These are phyloP conservation scores for Malassezia sympodialis DNA, from an alignment of 1,284 basidiomycete species.

Conservation along the genomic window DNA sequence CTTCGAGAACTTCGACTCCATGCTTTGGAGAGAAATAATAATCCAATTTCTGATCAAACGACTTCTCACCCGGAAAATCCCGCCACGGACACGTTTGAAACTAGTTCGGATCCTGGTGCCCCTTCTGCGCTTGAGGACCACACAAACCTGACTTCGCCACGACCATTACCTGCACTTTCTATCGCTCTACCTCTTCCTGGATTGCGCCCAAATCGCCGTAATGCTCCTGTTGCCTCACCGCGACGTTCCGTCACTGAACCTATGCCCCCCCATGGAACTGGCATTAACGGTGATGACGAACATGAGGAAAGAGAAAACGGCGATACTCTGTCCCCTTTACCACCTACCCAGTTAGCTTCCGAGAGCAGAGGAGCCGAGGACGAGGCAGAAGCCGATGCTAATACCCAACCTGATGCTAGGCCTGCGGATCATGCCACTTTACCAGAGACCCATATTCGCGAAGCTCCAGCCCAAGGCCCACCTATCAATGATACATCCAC, in stretches of 20 bases:
- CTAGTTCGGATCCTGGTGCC: neutral
- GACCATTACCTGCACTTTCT: neutral
- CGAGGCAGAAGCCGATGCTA: neutral
- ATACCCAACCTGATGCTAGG: neutral
- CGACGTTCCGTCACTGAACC: neutral
- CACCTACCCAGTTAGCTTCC: neutral
- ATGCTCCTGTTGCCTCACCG: neutral
- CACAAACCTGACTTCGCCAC: neutral
- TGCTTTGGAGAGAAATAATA: neutral
- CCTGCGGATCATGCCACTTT: neutral
- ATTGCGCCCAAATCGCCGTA: neutral
- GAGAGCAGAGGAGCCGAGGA: neutral
- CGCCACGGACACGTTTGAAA: neutral
- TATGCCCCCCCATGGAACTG: neutral
- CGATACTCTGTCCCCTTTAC: neutral
- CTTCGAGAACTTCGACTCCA: slow-evolving; percentile 7
- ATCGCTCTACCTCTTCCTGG: neutral
- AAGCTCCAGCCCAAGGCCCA: neutral
- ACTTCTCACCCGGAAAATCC: neutral
- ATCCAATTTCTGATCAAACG: neutral
- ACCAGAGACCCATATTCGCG: neutral
- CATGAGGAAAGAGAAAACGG: neutral
- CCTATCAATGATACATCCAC: neutral
- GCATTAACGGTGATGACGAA: neutral
- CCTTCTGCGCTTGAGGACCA: neutral